Evolutionary conservation across 2,329 filamentous ascomycete genomes (phyloP).

Genomic region (Fusarium secorum): DNA sequence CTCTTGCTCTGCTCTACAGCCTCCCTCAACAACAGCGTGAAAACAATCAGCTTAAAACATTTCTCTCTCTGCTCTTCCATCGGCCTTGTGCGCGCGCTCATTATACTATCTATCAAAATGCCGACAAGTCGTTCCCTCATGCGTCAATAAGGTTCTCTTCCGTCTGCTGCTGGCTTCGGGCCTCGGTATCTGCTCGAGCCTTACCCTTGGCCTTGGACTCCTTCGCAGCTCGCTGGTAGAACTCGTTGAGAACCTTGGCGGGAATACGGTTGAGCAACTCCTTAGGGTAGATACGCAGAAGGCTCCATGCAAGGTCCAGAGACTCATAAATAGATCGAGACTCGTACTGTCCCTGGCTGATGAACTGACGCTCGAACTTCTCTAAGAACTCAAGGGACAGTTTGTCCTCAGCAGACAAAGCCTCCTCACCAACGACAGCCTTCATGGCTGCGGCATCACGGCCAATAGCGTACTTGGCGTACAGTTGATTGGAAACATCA

Average conservation of each 20-base stretch:
- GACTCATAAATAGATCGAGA: conserved; percentile 91
- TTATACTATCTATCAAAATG: conserved; percentile 41
- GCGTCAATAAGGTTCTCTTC: conserved; percentile 70
- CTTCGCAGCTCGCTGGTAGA: conserved; percentile 74
- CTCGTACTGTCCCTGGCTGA: conserved; percentile 91
- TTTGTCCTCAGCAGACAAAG: conserved; percentile 94
- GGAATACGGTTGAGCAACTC: conserved; percentile 96
- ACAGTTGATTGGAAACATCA: conserved; percentile 98
- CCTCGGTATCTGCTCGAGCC: conserved; percentile 55
- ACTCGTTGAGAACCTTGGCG: conserved; percentile 82
- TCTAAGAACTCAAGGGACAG: conserved; percentile 97
- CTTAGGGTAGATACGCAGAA: conserved; percentile 97
- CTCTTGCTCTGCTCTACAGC: conserved; percentile 34
- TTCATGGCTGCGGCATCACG: conserved; percentile 99
- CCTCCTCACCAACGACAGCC: conserved; percentile 98
- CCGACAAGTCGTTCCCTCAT: conserved; percentile 44
- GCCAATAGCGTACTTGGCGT: conserved; percentile 99
- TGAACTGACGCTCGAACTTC: conserved; percentile 97
- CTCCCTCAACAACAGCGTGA: conserved; percentile 30
- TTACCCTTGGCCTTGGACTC: conserved; percentile 70
- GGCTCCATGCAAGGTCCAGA: conserved; percentile 93
- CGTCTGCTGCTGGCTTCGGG: conserved; percentile 52
- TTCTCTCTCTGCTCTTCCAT: conserved; percentile 36
- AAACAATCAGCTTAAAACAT: conserved; percentile 38
- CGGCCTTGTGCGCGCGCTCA: conserved; percentile 36